Evolutionary conservation across 2,329 filamentous ascomycete genomes (phyloP).

Genomic region (Epichloe gansuensis): DNA sequence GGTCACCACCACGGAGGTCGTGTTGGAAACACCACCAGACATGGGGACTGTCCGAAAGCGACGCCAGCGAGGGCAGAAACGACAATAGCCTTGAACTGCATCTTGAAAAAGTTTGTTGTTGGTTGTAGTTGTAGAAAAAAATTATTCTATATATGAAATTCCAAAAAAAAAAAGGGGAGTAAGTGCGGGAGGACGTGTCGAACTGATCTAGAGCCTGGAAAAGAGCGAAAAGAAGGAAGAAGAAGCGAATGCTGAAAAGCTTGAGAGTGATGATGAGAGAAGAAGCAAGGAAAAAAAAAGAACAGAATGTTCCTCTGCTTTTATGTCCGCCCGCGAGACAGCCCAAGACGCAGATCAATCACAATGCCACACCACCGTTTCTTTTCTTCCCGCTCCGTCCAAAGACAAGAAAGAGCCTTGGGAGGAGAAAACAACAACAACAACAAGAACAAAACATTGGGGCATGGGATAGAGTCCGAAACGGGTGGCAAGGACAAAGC

Average conservation of each 20-base stretch:
- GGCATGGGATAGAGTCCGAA: too few relatives aligned
- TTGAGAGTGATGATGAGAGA: not conserved
- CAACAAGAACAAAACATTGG: not conserved
- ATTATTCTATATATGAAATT: too few relatives aligned
- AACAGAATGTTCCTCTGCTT: not conserved
- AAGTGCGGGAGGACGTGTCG: too few relatives aligned
- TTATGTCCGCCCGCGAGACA: not conserved
- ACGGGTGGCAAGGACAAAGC: not conserved
- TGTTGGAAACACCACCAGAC: not conserved
- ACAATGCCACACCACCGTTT: too few relatives aligned
- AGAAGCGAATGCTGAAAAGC: too few relatives aligned
- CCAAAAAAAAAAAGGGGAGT: too few relatives aligned
- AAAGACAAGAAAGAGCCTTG: too few relatives aligned
- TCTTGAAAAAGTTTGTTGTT: not conserved
- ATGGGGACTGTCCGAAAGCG: not conserved
- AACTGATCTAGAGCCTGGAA: not conserved
- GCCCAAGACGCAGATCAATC: not conserved
- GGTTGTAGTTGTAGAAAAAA: too few relatives aligned
- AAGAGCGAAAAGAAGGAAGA: not conserved
- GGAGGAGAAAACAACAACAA: not conserved
- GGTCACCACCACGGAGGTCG: slow-evolving; percentile 14
- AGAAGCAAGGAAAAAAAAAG: not conserved
- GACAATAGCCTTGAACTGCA: slow-evolving; percentile 2
- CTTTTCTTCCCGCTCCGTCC: too few relatives aligned
- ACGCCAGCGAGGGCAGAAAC: not conserved